A percentile compares a stretch with the other conserved stretches of the same genome.
phyloP scores from a whole-genome alignment of 2,329 filamentous ascomycete genomes.

The Epichloe elymi region DNA sequence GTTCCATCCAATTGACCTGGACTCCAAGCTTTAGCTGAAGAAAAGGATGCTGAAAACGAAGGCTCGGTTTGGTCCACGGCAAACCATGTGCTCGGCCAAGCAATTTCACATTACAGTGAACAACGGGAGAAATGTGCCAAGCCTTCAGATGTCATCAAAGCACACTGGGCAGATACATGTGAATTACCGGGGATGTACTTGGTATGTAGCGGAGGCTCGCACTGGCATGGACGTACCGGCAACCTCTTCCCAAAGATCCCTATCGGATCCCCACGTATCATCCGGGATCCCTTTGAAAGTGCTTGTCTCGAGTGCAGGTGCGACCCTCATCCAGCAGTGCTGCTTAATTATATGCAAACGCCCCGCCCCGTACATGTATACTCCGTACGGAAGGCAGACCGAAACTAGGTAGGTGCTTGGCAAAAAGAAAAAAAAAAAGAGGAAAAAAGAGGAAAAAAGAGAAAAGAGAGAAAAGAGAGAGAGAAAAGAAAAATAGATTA shows the following conservation, averaged over 20 bases:
- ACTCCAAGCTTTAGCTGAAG: background rate
- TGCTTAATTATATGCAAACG: no score
- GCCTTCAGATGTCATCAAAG: background rate
- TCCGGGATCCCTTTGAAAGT: background rate
- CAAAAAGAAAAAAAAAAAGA: background rate
- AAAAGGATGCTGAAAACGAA: background rate
- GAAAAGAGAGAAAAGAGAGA: background rate
- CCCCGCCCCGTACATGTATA: background rate
- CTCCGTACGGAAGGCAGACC: background rate
- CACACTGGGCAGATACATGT: background rate
- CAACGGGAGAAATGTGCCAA: conserved; percentile 3
- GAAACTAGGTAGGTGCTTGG: background rate
- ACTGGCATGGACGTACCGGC: background rate
- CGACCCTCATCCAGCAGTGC: background rate
- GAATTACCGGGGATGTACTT: background rate
- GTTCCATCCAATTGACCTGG: background rate
- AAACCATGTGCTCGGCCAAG: background rate
- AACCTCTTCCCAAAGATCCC: background rate
- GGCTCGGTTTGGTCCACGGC: background rate
- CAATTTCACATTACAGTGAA: background rate
- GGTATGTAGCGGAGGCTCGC: background rate
- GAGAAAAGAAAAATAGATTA: no score
- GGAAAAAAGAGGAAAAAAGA: no score
- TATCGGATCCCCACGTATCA: background rate
- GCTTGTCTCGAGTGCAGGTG: background rate